phyloP scores from a whole-genome alignment of 148 eudicot species.

The Vaccinium vitisidaea region DNA sequence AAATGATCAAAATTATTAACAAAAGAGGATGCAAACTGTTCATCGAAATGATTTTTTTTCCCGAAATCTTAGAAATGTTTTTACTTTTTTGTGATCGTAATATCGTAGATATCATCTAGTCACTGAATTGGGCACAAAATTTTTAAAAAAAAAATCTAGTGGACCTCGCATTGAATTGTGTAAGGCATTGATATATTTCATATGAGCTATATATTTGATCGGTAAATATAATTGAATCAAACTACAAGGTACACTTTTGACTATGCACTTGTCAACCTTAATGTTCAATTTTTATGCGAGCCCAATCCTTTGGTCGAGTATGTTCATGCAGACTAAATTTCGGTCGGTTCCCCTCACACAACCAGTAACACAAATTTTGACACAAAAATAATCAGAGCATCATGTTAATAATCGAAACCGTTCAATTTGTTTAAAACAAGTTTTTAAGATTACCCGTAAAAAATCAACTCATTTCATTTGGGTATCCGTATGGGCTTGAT shows the following conservation, averaged over 20 bases:
- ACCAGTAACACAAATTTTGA: too few species aligned
- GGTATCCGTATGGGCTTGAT: too few species aligned
- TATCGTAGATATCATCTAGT: background rate
- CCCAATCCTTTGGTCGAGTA: background rate
- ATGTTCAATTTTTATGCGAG: background rate
- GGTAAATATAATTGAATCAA: background rate
- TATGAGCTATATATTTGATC: too few species aligned
- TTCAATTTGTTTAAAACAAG: too few species aligned
- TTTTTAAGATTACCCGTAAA: too few species aligned
- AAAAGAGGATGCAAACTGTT: background rate
- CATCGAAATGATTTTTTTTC: background rate
- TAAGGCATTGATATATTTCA: background rate
- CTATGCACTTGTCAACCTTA: background rate
- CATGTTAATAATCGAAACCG: too few species aligned
- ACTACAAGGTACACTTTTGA: background rate
- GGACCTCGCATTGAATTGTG: background rate
- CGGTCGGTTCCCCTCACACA: too few species aligned
- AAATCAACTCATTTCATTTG: too few species aligned
- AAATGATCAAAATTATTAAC: background rate
- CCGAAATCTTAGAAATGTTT: background rate
- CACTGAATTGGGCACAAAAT: background rate
- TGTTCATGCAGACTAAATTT: background rate
- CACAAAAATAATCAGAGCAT: too few species aligned
- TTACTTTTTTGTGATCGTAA: background rate
- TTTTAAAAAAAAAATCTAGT: background rate